Base-by-base conservation (phyloP, 2,329 filamentous ascomycete species). In the Elsinoe arachidis region DNA sequence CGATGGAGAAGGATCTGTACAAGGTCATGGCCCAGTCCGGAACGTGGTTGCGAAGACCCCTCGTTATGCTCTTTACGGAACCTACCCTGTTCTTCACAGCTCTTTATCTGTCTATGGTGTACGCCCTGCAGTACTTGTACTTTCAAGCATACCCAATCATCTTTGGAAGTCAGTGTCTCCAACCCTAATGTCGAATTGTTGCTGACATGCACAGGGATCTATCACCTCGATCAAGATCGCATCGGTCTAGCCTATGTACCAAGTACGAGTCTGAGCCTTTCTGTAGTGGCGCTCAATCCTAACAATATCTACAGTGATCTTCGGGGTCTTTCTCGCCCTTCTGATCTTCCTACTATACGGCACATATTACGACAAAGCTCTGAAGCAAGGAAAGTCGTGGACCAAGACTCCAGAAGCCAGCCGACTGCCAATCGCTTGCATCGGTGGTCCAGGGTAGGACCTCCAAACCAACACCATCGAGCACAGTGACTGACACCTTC, bases 101-200 rank as follows among this genome's bases (percentile, higher is more conserved):
- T 21, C 57, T 67, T 7, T 69, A 69, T 52, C 61, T 66, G 58
- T 60, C 60, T 3, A 60, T 65, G 43, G 56, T 69, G 3, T 69
- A 70, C 51, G 66, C 65, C 9, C 59, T 68, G 23, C 52, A 69
- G 11, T 69, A 68, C 39, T 55, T 70, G 11, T 70, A 75, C 55
- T 76, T 80, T 61, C 72, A 72, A 62, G 72, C 75, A 4, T 77
- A 73, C 60, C 76, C 74, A 1, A 71, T 74, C 35, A 69, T 70
- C 3, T 78, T 74, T 62, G 69, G 69, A 59, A 65, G 44, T 30
- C 3, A 17, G 38, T 43, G 9, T 10, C 15, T 19, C 15, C 9
- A 9, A 10, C 12, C 9, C 9, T 5, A 15, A 14, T 9, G n/a
- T 10, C 6, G 2, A 10, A 5, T 10, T 4, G 3, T 3, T 3